Percentiles rank a stretch among this genome's conserved stretches.
Conservation (phyloP, 305 asterid genomes). For the Salvia sclarea region DNA sequence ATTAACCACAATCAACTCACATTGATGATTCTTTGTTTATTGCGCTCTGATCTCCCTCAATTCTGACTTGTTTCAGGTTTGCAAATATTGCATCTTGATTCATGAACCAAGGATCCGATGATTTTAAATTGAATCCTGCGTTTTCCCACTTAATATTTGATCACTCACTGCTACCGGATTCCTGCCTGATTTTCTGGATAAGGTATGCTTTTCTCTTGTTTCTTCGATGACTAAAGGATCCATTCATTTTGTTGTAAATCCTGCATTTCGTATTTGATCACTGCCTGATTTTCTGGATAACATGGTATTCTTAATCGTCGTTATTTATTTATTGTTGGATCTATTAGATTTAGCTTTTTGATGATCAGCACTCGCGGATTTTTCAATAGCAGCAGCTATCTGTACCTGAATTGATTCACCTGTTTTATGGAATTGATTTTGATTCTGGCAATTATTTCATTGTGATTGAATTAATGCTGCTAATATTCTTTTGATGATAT, state of each 20-base stretch:
- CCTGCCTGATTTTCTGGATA: slow-evolving; percentile 54
- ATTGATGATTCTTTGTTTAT: slow-evolving; percentile 20
- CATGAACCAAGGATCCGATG: slow-evolving; percentile 55
- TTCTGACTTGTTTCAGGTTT: slow-evolving; percentile 46
- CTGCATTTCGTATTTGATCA: slow-evolving; percentile 43
- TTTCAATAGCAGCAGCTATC: slow-evolving; percentile 13
- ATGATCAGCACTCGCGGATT: slow-evolving; percentile 15
- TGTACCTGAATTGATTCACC: slow-evolving; percentile 20
- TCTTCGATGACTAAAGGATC: slow-evolving; percentile 44
- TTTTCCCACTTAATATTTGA: slow-evolving; percentile 38
- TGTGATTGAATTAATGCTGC: slow-evolving; percentile 15
- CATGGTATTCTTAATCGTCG: slow-evolving; percentile 23
- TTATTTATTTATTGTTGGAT: slow-evolving; percentile 38
- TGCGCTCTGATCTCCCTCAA: slow-evolving; percentile 43
- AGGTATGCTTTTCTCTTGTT: slow-evolving; percentile 31
- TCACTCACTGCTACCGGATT: slow-evolving; percentile 36
- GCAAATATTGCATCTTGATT: slow-evolving; percentile 38
- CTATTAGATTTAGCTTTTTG: slow-evolving; percentile 38
- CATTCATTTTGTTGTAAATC: slow-evolving; percentile 34
- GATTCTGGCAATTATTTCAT: slow-evolving; percentile 14
- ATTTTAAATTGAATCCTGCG: slow-evolving; percentile 43
- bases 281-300: slow-evolving; percentile 45
- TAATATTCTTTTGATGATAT: not conserved
- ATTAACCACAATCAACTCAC: not conserved
- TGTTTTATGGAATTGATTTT: slow-evolving; percentile 17